These are phyloP conservation scores for Hypoxylon sp. DNA, from an alignment of 2,329 filamentous ascomycete genomes.

Conservation along the genomic window DNA sequence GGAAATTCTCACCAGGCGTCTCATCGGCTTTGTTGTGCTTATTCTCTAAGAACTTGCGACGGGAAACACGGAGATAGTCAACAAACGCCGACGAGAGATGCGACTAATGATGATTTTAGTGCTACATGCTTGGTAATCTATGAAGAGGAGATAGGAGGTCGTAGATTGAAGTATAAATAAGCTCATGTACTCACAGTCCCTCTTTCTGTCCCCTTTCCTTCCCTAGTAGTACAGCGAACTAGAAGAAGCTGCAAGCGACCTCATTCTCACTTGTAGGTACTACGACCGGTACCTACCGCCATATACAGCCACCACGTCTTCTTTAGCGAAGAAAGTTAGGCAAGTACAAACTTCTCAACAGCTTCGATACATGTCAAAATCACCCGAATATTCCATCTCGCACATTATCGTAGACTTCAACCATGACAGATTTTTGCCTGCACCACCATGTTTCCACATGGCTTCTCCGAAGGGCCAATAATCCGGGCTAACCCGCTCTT, in stretches of 20 bases:
- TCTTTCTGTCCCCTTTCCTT: background rate
- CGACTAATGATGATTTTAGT: background rate
- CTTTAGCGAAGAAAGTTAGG: conserved; percentile 6
- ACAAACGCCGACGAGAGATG: conserved; percentile 15
- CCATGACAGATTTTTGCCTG: background rate
- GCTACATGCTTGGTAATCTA: conserved; percentile 14
- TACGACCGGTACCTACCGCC: background rate
- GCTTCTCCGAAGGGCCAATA: background rate
- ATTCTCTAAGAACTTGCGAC: background rate
- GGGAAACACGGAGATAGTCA: conserved; percentile 11
- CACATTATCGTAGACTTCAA: background rate
- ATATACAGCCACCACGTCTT: conserved; percentile 5
- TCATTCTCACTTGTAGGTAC: background rate
- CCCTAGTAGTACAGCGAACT: background rate
- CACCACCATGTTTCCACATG: background rate
- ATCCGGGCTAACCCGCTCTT: conserved; percentile 12
- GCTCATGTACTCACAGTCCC: background rate
- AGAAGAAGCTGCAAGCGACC: background rate
- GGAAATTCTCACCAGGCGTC: background rate
- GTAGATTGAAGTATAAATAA: conserved; percentile 5
- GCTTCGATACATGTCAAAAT: background rate
- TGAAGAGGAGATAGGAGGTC: background rate
- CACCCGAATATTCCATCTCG: background rate
- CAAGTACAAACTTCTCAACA: background rate
- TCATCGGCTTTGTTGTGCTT: background rate